These are phyloP conservation scores for Populus euphratica DNA, from an alignment of 345 rosid genomes.

Conservation along the genomic window DNA sequence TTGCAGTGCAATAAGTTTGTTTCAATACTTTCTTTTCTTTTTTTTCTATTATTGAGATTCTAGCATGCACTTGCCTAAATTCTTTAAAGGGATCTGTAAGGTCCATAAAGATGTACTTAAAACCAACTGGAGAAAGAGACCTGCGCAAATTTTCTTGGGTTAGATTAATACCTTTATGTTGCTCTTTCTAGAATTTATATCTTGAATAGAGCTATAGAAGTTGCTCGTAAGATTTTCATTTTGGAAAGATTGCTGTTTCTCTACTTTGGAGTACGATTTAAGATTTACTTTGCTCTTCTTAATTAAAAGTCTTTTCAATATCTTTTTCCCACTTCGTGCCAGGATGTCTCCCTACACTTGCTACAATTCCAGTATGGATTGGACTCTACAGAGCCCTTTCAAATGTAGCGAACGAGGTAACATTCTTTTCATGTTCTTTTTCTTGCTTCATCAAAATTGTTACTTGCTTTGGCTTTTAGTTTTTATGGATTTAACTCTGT, in stretches of 20 bases:
- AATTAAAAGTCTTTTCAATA: neutral
- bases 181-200: neutral
- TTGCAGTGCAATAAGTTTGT: neutral
- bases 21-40: neutral
- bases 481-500: neutral
- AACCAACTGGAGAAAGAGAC: neutral
- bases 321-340: constrained; percentile 5
- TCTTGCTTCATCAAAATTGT: neutral
- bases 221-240: neutral
- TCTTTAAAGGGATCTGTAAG: neutral
- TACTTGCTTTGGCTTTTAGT: neutral
- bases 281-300: neutral
- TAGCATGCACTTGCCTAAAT: neutral
- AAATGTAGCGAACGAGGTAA: constrained; percentile 91
- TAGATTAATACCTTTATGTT: neutral
- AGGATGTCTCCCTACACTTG: constrained; percentile 97
- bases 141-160: neutral
- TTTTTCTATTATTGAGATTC: neutral
- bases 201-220: neutral
- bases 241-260: neutral
- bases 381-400: constrained; percentile 98
- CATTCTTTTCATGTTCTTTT: neutral
- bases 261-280: neutral
- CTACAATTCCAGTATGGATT: constrained; percentile 96
- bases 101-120: too few species aligned